phyloP scores from a whole-genome alignment of 805 yeast genomes.

The Ogataea zsoltii region DNA sequence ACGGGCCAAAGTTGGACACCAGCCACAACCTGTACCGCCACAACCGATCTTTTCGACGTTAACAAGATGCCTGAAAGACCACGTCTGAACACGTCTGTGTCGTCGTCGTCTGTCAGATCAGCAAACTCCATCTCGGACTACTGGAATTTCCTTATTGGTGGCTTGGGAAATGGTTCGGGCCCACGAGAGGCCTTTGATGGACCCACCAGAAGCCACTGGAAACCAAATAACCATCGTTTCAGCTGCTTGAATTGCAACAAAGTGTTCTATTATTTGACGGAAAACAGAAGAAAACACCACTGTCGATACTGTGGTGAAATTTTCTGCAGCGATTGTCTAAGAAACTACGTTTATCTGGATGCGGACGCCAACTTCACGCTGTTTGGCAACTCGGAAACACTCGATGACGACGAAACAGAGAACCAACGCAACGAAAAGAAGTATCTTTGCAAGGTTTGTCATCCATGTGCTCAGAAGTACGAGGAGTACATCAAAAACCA shows the following conservation, averaged over 20 bases:
- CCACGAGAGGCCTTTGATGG: conserved; percentile 16
- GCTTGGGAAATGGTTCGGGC: conserved; percentile 6
- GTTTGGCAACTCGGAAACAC: conserved; percentile 27
- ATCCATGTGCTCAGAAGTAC: conserved; percentile 34
- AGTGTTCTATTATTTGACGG: conserved; percentile 71
- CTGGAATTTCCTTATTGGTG: conserved; percentile 24
- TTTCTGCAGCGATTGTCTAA: conserved; percentile 40
- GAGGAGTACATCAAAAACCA: conserved; percentile 35
- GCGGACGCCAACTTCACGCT: conserved; percentile 37
- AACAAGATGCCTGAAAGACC: conserved; percentile 22
- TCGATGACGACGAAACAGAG: conserved; percentile 12
- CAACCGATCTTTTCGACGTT: conserved; percentile 17
- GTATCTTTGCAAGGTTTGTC: conserved; percentile 37
- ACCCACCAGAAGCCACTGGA: conserved; percentile 70
- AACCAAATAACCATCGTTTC: conserved; percentile 63
- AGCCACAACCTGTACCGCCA: conserved; percentile 5
- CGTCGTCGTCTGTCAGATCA: conserved; percentile 28
- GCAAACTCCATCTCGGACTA: conserved; percentile 29
- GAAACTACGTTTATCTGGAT: conserved; percentile 37
- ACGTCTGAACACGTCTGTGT: conserved; percentile 15
- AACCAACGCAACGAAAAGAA: conserved; percentile 22
- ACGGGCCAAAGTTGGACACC: conserved; percentile 7
- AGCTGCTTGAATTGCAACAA: conserved; percentile 70
- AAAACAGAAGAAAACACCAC: conserved; percentile 51
- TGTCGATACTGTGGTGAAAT: conserved; percentile 43